Conservation (phyloP, 2,329 filamentous ascomycete species). For the Trichophyton mentagrophytes region DNA sequence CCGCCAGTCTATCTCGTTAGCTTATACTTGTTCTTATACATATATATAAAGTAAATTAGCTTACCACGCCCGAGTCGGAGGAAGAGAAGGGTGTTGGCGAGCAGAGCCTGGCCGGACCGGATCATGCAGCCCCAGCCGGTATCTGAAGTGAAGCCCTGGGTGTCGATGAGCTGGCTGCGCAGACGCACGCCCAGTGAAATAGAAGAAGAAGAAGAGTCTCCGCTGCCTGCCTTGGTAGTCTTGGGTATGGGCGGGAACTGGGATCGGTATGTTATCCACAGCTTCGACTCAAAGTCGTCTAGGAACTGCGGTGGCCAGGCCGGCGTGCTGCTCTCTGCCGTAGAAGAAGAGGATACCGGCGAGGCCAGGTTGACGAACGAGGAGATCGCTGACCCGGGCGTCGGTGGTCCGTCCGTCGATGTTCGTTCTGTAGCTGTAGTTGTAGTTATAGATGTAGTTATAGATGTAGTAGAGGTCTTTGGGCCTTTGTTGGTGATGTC, state of each 20-base stretch:
- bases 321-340: background rate
- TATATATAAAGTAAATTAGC: conserved; percentile 7
- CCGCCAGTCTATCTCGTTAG: conserved; percentile 53
- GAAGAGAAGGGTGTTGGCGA: conserved; percentile 71
- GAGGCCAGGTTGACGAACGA: background rate
- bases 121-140: conserved; percentile 99
- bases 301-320: conserved; percentile 80
- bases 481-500: background rate
- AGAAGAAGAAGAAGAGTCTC: conserved; percentile 40
- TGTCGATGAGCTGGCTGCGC: conserved; percentile 64
- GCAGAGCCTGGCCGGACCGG: conserved; percentile 78
- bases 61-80: conserved; percentile 66
- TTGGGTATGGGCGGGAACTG: conserved; percentile 73
- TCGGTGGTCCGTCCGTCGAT: background rate
- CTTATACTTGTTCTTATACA: background rate
- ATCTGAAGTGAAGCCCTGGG: conserved; percentile 76
- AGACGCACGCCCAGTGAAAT: conserved; percentile 78
- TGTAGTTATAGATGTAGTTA: background rate
- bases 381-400: background rate
- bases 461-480: background rate
- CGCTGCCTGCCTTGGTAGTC: conserved; percentile 48
- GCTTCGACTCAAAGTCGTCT: conserved; percentile 79
- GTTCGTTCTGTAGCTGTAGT: background rate
- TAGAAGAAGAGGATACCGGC: background rate
- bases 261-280: conserved; percentile 95